phyloP scores from a whole-genome alignment of 2,329 filamentous ascomycete species.

The Pseudofabraea citricarpa region DNA sequence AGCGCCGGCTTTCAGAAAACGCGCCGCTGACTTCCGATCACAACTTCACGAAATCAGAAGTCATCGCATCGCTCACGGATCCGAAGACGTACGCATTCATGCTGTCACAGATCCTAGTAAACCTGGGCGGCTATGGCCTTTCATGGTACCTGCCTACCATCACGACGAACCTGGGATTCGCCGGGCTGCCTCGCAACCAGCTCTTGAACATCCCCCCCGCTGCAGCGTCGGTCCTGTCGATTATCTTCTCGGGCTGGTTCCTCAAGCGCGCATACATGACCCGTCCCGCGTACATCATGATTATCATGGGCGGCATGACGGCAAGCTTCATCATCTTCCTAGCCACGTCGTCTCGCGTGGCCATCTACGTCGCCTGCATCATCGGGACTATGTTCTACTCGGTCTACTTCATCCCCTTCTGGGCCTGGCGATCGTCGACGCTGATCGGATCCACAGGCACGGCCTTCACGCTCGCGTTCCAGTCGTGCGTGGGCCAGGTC shows the following conservation, averaged over 20 bases:
- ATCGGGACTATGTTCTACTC: conserved; percentile 39
- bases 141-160: conserved; percentile 38
- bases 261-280: conserved; percentile 34
- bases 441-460: conserved; percentile 37
- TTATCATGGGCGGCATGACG: conserved; percentile 35
- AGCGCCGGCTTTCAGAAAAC: conserved; percentile 32
- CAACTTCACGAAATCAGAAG: conserved; percentile 30
- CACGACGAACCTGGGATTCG: conserved; percentile 37
- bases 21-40: conserved; percentile 33
- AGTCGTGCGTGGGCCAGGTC: conserved; percentile 37
- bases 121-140: conserved; percentile 36
- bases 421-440: conserved; percentile 39
- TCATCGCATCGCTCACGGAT: conserved; percentile 30
- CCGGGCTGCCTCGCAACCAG: conserved; percentile 36
- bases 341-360: conserved; percentile 31
- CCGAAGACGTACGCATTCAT: conserved; percentile 32
- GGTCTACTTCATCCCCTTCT: conserved; percentile 40
- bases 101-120: conserved; percentile 32
- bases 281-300: conserved; percentile 35
- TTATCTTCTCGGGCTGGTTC: conserved; percentile 36
- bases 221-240: conserved; percentile 32
- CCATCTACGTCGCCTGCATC: conserved; percentile 38
- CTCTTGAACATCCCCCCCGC: conserved; percentile 41
- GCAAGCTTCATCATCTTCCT: conserved; percentile 39
- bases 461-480: conserved; percentile 38